Conservation (phyloP, 345 rosid species). For the Corchorus olitorius region DNA sequence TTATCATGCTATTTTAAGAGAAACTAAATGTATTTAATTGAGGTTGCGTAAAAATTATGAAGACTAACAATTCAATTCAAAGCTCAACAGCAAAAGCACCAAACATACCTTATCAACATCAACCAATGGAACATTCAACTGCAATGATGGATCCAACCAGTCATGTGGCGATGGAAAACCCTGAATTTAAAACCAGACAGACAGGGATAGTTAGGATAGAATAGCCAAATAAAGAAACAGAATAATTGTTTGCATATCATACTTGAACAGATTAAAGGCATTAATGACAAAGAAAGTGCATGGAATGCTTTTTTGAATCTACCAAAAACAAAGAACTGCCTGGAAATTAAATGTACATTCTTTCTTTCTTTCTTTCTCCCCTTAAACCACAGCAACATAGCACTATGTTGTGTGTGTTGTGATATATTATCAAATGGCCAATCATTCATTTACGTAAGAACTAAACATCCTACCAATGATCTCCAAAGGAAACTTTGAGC, state of each 20-base stretch:
- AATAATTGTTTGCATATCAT: background rate
- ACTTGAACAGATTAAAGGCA: background rate
- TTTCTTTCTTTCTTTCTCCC: background rate
- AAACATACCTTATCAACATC: constrained; percentile 90
- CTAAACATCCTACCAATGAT: constrained; percentile 4
- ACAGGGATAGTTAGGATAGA: constrained; percentile 15
- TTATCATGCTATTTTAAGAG: background rate
- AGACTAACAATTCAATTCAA: constrained; percentile 9
- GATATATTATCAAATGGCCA: too few relatives aligned
- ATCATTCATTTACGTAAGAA: too few relatives aligned
- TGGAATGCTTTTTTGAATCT: background rate
- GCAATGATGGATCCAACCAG: constrained; percentile 75
- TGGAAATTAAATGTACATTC: background rate
- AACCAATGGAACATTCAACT: constrained; percentile 82
- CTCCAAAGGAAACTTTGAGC: background rate
- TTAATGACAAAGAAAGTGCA: background rate
- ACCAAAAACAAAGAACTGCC: background rate
- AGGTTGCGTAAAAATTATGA: background rate
- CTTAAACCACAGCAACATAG: background rate
- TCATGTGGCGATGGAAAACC: constrained; percentile 48
- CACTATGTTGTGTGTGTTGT: background rate
- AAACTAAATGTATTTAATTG: background rate
- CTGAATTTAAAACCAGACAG: constrained; percentile 42
- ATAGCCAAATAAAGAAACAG: background rate
- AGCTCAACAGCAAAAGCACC: background rate